phyloP scores from a whole-genome alignment of 2,329 filamentous ascomycete species.

The Xylariaceae sp. region DNA sequence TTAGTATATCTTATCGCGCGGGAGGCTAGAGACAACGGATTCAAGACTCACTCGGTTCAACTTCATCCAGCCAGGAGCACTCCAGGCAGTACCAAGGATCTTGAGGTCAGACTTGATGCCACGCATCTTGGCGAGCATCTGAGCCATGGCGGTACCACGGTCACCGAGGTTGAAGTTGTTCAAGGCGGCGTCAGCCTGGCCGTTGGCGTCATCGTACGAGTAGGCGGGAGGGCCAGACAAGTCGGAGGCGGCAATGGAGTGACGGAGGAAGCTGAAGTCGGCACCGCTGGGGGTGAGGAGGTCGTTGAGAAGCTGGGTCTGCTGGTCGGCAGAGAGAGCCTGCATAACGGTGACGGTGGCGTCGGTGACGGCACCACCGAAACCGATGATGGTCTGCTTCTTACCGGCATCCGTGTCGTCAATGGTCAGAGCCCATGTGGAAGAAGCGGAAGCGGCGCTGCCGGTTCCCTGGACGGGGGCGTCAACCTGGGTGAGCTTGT shows the following conservation, averaged over 20 bases:
- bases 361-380: constrained; percentile 41
- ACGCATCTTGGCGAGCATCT: constrained; percentile 35
- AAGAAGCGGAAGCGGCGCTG: constrained; percentile 27
- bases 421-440: constrained; percentile 36
- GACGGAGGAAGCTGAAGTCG: constrained; percentile 38
- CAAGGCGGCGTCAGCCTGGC: constrained; percentile 30
- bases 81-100: constrained; percentile 38
- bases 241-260: constrained; percentile 39
- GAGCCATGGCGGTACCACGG: constrained; percentile 36
- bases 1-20: not conserved
- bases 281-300: constrained; percentile 36
- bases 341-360: constrained; percentile 38
- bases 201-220: constrained; percentile 36
- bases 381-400: constrained; percentile 39
- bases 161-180: constrained; percentile 35
- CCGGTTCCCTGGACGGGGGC: constrained; percentile 34
- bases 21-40: not conserved
- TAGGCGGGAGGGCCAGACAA: constrained; percentile 37
- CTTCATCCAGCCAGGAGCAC: constrained; percentile 41
- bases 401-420: constrained; percentile 36
- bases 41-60: constrained; percentile 28
- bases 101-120: constrained; percentile 33
- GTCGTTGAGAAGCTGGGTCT: constrained; percentile 32
- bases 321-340: constrained; percentile 29
- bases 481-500: constrained; percentile 33